These are phyloP conservation scores for Boletales sp. DNA, from an alignment of 768 basidiomycete genomes.

Conservation along the genomic window DNA sequence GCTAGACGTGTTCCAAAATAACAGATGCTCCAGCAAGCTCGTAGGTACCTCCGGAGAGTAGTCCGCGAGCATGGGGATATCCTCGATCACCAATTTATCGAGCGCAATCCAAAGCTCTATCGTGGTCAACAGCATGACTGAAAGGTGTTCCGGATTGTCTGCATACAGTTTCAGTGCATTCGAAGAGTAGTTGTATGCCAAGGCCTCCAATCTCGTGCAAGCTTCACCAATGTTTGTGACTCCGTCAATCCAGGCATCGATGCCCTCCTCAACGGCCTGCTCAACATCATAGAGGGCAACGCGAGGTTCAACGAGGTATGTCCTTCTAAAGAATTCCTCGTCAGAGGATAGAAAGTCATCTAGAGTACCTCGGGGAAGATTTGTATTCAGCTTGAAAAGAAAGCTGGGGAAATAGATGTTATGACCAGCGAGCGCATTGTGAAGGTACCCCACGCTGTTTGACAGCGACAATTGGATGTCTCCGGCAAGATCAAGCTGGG, in stretches of 20 bases:
- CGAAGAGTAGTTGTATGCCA: slow-evolving; percentile 24
- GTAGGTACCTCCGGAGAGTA: slow-evolving; percentile 46
- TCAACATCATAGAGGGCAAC: slow-evolving; percentile 38
- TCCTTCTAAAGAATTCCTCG: slow-evolving; percentile 12
- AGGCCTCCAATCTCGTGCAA: slow-evolving; percentile 25
- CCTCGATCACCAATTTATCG: slow-evolving; percentile 34
- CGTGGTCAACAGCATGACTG: slow-evolving; percentile 41
- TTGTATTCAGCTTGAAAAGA: neutral
- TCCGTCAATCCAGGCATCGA: slow-evolving; percentile 33
- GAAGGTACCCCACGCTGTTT: slow-evolving; percentile 27
- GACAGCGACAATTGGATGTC: slow-evolving; percentile 35
- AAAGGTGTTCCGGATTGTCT: slow-evolving; percentile 34
- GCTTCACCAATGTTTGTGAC: slow-evolving; percentile 18
- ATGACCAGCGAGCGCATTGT: slow-evolving; percentile 6
- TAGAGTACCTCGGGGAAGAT: slow-evolving; percentile 10
- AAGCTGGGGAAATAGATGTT: neutral
- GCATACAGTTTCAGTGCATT: slow-evolving; percentile 25
- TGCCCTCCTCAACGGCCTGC: slow-evolving; percentile 22
- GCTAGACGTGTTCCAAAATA: slow-evolving; percentile 32
- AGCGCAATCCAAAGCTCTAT: slow-evolving; percentile 50
- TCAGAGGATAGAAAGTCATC: slow-evolving; percentile 15
- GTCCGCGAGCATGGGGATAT: slow-evolving; percentile 36
- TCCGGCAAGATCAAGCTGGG: slow-evolving; percentile 21
- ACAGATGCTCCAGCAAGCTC: slow-evolving; percentile 36
- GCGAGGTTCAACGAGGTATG: slow-evolving; percentile 6